Conservation (phyloP, 495 filamentous ascomycete genomes). For the Umbilicaria muhlenbergii region DNA sequence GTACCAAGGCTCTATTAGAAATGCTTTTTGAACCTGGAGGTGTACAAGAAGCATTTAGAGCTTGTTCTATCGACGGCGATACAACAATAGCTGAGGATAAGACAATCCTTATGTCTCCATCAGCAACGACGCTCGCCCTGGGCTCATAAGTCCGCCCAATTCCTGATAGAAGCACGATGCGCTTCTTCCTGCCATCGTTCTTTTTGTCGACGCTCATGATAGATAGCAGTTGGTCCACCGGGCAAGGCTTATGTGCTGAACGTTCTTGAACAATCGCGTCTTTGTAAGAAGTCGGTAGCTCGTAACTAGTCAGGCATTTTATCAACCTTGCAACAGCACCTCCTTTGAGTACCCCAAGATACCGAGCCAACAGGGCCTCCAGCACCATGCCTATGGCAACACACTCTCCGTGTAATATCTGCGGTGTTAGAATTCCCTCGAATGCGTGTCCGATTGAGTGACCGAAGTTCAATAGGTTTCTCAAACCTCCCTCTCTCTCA, state of each 20-base stretch:
- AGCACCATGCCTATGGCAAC: constrained; percentile 98
- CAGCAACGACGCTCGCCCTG: constrained; percentile 74
- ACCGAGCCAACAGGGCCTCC: constrained; percentile 83
- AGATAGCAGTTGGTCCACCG: constrained; percentile 72
- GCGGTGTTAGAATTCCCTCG: constrained; percentile 88
- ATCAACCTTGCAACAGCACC: constrained; percentile 77
- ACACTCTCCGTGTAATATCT: constrained; percentile 88
- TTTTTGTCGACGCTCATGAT: constrained; percentile 99
- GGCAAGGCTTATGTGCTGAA: constrained; percentile 76
- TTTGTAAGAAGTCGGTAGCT: constrained; percentile 70
- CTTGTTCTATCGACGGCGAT: constrained; percentile 45
- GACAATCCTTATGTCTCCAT: constrained; percentile 69
- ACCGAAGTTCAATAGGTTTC: constrained; percentile 93
- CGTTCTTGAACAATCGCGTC: constrained; percentile 74
- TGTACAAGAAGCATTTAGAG: constrained; percentile 54
- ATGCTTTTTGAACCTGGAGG: constrained; percentile 97
- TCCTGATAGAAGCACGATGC: constrained; percentile 83
- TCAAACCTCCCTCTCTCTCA: constrained; percentile 84
- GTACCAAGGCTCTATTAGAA: constrained; percentile 83
- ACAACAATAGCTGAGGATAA: constrained; percentile 70
- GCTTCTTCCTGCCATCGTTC: constrained; percentile 91
- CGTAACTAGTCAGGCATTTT: constrained; percentile 89
- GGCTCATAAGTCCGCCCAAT: constrained; percentile 81
- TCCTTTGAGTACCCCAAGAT: constrained; percentile 74
- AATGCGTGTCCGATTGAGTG: constrained; percentile 97